A percentile compares a stretch with the other conserved stretches of the same genome.
Conservation (phyloP, 768 basidiomycete species). For the Boletus insuetus region DNA sequence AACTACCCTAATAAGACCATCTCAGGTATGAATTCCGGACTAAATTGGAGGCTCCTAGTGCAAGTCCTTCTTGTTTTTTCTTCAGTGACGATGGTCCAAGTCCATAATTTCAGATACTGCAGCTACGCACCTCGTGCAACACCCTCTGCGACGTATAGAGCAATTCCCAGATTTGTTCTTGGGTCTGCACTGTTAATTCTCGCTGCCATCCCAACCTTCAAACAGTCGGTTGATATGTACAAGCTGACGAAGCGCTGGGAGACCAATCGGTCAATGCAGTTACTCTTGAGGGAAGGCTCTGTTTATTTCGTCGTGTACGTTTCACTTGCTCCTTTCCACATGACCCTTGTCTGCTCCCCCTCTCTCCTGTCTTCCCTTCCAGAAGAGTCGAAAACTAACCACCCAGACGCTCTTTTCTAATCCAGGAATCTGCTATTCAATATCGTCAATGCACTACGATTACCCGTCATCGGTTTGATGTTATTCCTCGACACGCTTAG, state of each 20-base stretch:
- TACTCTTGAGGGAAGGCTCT: conserved; percentile 7
- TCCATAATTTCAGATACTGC: conserved; percentile 1
- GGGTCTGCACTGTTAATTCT: conserved; percentile 1
- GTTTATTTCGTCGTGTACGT: conserved; percentile 15
- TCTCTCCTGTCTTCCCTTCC: too few relatives aligned
- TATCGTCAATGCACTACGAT: not conserved
- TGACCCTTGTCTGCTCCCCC: not conserved
- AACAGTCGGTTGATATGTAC: not conserved
- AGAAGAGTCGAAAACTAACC: too few relatives aligned
- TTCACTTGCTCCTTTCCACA: not conserved
- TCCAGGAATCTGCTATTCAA: conserved; percentile 8
- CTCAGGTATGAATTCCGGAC: not conserved
- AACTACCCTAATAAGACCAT: not conserved
- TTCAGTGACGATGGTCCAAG: not conserved
- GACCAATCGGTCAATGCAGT: not conserved
- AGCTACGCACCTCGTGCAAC: not conserved
- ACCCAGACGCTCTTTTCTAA: not conserved
- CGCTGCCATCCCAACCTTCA: not conserved
- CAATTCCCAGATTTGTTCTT: conserved; percentile 5
- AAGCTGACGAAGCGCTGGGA: conserved; percentile 9
- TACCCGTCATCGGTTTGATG: not conserved
- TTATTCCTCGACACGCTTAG: not conserved
- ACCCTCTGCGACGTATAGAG: not conserved
- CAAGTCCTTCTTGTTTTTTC: not conserved
- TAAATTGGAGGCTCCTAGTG: not conserved